These are phyloP conservation scores for Heteromeles arbutifolia DNA, from an alignment of 306 rosid species.

Conservation along the genomic window DNA sequence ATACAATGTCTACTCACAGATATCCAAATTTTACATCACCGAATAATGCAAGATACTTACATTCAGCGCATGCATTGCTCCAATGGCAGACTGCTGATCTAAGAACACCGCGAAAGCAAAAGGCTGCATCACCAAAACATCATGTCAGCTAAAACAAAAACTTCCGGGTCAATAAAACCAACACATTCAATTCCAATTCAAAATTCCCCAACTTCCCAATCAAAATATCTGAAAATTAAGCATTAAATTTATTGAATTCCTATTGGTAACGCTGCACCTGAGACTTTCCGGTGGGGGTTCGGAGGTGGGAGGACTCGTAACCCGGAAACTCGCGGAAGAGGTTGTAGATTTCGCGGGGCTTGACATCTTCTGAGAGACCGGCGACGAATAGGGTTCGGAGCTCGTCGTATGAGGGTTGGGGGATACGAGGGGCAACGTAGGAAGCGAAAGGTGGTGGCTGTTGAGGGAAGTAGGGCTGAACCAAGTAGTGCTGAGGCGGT, in stretches of 20 bases:
- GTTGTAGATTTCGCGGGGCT: constrained; percentile 82
- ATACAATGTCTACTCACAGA: background rate
- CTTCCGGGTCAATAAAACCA: background rate
- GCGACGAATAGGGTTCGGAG: constrained; percentile 92
- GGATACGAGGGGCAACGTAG: constrained; percentile 15
- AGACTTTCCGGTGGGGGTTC: constrained; percentile 54
- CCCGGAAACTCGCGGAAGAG: constrained; percentile 86
- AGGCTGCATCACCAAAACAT: constrained; percentile 44
- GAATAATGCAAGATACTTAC: constrained; percentile 36
- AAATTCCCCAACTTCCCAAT: background rate
- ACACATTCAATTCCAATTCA: background rate
- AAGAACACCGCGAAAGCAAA: constrained; percentile 89
- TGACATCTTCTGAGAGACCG: constrained; percentile 85
- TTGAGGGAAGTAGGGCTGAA: constrained; percentile 33
- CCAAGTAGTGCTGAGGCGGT: constrained; percentile 25
- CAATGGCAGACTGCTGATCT: constrained; percentile 74
- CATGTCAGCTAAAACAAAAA: background rate
- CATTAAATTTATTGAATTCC: background rate
- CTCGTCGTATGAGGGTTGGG: constrained; percentile 29
- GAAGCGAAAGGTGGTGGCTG: constrained; percentile 12
- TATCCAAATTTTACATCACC: background rate
- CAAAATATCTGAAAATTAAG: background rate
- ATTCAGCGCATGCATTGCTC: constrained; percentile 78
- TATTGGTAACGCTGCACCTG: constrained; percentile 37
- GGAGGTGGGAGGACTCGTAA: constrained; percentile 90